phyloP scores from a whole-genome alignment of 148 eudicot genomes.

The Linanthus parryae region DNA sequence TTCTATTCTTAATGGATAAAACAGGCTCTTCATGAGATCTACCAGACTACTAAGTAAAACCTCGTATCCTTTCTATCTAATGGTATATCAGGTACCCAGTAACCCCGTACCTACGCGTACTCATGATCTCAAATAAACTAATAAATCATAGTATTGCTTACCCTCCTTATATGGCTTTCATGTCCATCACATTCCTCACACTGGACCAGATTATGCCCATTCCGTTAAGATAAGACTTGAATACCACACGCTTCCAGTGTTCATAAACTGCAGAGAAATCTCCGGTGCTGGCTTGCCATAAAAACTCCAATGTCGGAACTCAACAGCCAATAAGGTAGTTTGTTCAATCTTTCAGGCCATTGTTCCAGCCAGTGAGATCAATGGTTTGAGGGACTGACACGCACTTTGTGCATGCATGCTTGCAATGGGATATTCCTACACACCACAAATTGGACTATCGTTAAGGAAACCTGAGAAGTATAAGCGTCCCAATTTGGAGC shows the following conservation, averaged over 20 bases:
- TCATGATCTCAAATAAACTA: background rate
- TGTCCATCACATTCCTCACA: constrained; percentile 86
- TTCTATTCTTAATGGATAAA: too few species aligned
- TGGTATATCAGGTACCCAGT: too few species aligned
- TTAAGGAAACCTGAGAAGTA: too few species aligned
- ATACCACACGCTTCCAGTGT: constrained; percentile 67
- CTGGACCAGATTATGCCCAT: constrained; percentile 68
- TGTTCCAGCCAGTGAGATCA: constrained; percentile 67
- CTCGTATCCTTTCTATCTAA: too few species aligned
- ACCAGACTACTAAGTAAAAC: too few species aligned
- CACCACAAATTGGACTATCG: too few species aligned
- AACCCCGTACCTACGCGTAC: too few species aligned
- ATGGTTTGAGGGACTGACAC: constrained; percentile 40
- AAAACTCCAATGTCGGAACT: constrained; percentile 60
- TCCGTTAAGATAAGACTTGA: constrained; percentile 52
- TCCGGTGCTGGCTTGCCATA: constrained; percentile 76
- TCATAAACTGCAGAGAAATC: constrained; percentile 57
- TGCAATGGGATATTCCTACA: constrained; percentile 52
- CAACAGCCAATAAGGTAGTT: constrained; percentile 55
- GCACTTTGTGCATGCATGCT: constrained; percentile 59
- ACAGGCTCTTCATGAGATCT: too few species aligned
- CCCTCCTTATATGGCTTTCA: constrained; percentile 85
- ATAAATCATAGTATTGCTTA: constrained; percentile 33
- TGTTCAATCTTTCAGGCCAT: constrained; percentile 60
- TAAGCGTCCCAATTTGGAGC: too few species aligned